A percentile compares a stretch with the other conserved stretches of the same genome.
Evolutionary conservation across 2,329 filamentous ascomycete genomes (phyloP).

Genomic region (Polytolypa hystricis): DNA sequence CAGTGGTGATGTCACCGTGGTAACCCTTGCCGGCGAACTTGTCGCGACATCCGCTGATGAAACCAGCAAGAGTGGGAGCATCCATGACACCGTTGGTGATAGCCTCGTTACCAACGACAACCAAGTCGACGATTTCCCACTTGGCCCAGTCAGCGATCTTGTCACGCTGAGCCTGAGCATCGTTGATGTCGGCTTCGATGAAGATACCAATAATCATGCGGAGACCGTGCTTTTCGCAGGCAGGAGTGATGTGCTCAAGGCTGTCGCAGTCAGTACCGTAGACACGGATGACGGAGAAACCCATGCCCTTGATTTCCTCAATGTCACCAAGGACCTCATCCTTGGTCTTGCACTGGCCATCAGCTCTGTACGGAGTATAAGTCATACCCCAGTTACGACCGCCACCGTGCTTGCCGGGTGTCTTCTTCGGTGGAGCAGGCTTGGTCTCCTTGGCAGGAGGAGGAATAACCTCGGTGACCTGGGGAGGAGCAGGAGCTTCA

Average conservation of each 20-base stretch:
- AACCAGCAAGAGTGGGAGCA: constrained; percentile 52
- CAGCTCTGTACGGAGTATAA: constrained; percentile 61
- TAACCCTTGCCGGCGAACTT: constrained; percentile 56
- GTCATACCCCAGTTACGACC: constrained; percentile 58
- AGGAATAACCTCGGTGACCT: constrained; percentile 13
- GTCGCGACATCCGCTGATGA: constrained; percentile 57
- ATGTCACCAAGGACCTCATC: constrained; percentile 51
- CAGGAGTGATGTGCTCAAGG: constrained; percentile 62
- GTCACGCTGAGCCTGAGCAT: constrained; percentile 61
- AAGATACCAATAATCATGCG: constrained; percentile 82
- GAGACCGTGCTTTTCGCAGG: constrained; percentile 55
- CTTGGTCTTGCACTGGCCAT: constrained; percentile 52
- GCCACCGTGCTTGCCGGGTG: constrained; percentile 18
- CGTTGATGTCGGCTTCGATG: constrained; percentile 51
- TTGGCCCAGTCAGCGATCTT: constrained; percentile 59
- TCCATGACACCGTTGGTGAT: constrained; percentile 62
- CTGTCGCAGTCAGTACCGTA: constrained; percentile 89
- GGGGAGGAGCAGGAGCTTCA: constrained; percentile 13
- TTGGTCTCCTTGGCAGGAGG: constrained; percentile 14
- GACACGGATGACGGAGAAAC: constrained; percentile 63
- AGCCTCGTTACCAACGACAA: constrained; percentile 86
- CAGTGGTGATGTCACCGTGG: constrained; percentile 65
- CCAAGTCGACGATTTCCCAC: constrained; percentile 67
- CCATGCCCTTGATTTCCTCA: constrained; percentile 48
- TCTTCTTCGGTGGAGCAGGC: constrained; percentile 10